Evolutionary conservation across 306 rosid genomes (phyloP), one percentile per base, ranked within the genome.

Genomic region (Dalbergia cultrata): DNA sequence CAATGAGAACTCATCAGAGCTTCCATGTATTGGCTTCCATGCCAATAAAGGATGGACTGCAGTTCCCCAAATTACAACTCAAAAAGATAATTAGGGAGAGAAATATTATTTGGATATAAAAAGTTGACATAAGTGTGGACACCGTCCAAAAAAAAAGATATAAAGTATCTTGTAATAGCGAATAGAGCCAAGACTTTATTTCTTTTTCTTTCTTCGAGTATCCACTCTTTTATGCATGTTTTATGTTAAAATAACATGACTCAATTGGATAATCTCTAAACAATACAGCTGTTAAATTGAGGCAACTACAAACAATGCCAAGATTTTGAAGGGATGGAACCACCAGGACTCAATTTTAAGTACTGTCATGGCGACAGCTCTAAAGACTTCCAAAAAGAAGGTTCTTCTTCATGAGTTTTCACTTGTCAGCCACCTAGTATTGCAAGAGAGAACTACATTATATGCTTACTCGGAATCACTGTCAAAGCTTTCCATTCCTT

Each of bases 401-500:
- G 10, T 7, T 26, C 62, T 58, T 81, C 74, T 67, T 68, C 35
- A 17, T 53, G 60, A 52, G 9, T 45, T 41, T 72, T 72, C 52
- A 63, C 37, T 77, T 62, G 70, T 33, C 72, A 39, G 71, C 72
- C 31, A 13, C 47, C 78, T 26, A 53, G n/a, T 68, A 41, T 82
- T 76, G 63, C 8, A 70, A 31, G 79, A 76, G 60, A 64, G 64
- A 64, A 65, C 58, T 45, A 52, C 16, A 8, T 81, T 44, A 79
- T 78, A 76, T 82, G 88, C 77, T 54, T 77, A 64, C 67, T 84
- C 85, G 21, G 84, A 77, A 17, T 77, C 85, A 75, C 80, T 80
- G 31, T 81, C 80, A 77, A 49, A 52, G 82, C 71, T 80, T 79
- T 87, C 91, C 91, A 89, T 82, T 82, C 95, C 95, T 74, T 91